Evolutionary conservation across 139 green algal species (phyloP), one percentile per base, ranked within the genome.

Genomic region (Astrephomene gubernaculifera): DNA sequence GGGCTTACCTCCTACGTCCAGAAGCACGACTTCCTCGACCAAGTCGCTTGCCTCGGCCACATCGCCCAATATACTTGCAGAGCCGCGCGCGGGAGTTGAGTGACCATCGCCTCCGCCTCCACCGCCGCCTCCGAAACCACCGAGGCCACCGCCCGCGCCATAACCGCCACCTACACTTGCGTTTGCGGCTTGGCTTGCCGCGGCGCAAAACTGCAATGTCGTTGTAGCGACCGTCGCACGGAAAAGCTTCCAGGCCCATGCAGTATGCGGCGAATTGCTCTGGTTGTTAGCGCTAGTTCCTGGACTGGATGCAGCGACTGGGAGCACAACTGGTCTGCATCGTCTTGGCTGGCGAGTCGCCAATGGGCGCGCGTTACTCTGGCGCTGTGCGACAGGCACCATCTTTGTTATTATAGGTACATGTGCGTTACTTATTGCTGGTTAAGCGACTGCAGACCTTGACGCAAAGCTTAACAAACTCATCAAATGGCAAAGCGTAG

Each of bases 11-110:
- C 86, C 83, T 1, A 98, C 92, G 61, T 98, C 95, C 39, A 98
- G 90, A 24, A 98, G 87, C 0, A 97, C 86, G 1, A 97, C 90
- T n/a, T 97, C 93, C 76, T 95, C 93, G 3, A 89, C 80, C 33
- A 90, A 67, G 27, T 90, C 86, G 35, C 44, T 61, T 4, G 69
- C 57, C 7, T 88, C 88, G 0, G 81, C 87, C 12, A 85, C n/a
- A 53, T 87, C 86, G 1, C 54, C 72, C 2, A 89, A 71, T 9
- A 89, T 63, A 36, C 84, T 87, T 22, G 53, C 41, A 1, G 71
- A 49, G 29, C 36, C 19, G 12, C 36, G 31, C 10, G 35, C 53
- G 25, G 64, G 22, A 3, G 68, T n/a, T 2, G 41, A 60, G 0
- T 60, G 33, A 2, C 71, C 36, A n/a, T 54, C 68, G 7, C 67